Percentiles rank a stretch among this genome's conserved stretches.
Conservation (phyloP, 768 basidiomycete species). For the Mycena kentingensis region DNA sequence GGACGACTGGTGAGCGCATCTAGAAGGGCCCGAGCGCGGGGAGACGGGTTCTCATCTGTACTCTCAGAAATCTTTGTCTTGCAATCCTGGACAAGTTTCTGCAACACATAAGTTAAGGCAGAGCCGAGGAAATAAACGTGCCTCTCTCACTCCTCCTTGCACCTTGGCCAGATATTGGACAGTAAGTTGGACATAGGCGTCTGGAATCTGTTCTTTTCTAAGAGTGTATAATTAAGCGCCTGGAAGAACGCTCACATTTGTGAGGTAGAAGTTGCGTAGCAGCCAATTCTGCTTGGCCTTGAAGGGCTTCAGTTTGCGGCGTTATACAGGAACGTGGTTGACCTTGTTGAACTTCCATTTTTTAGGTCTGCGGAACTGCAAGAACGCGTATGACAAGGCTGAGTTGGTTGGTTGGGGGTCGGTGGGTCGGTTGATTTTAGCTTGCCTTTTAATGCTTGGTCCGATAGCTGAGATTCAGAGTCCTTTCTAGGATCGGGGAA, state of each 20-base stretch:
- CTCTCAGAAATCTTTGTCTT: not conserved
- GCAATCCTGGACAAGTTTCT: constrained; percentile 15
- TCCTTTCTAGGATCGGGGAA: constrained; percentile 47
- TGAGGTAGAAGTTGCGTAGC: constrained; percentile 64
- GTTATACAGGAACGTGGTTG: no score
- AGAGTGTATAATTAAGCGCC: not conserved
- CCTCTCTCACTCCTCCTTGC: constrained; percentile 50
- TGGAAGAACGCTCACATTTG: constrained; percentile 34
- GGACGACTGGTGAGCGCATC: constrained; percentile 12
- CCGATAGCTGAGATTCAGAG: constrained; percentile 33
- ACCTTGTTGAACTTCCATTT: constrained; percentile 78
- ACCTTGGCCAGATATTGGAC: constrained; percentile 48
- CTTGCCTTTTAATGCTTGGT: constrained; percentile 46
- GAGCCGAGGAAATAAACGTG: constrained; percentile 20
- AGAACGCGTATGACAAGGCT: constrained; percentile 57
- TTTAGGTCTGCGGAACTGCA: constrained; percentile 47
- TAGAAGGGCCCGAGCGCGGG: constrained; percentile 10
- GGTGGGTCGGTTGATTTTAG: not conserved
- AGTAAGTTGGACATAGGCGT: constrained; percentile 47
- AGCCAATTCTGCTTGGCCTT: constrained; percentile 79
- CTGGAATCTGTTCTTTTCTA: constrained; percentile 51
- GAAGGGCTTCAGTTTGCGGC: no score
- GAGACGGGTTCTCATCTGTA: not conserved
- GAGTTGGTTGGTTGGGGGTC: not conserved
- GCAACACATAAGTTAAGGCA: not conserved